phyloP scores from a whole-genome alignment of 768 basidiomycete species.

The Mycena sanguinolenta region DNA sequence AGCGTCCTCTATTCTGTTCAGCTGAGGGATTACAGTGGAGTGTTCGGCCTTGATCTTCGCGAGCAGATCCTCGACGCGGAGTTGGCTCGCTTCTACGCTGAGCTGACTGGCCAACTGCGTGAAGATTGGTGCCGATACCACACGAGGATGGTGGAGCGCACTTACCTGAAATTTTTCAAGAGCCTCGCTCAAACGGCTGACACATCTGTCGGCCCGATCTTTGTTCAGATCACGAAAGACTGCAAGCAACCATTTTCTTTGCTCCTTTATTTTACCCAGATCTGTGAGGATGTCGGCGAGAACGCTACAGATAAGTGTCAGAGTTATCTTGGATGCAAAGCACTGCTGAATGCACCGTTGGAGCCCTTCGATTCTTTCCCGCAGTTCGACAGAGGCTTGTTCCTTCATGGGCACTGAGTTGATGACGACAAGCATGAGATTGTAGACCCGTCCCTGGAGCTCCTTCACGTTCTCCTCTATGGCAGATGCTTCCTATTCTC shows the following conservation, averaged over 20 bases:
- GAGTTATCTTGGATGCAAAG: too few species aligned
- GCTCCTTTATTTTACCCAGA: neutral
- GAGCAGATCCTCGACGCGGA: too few species aligned
- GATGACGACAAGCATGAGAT: neutral
- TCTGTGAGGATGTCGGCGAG: neutral
- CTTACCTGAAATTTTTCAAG: neutral
- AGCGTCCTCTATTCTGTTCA: neutral
- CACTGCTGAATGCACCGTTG: neutral
- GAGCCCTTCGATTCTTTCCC: neutral
- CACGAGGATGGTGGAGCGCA: neutral
- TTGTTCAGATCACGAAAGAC: neutral
- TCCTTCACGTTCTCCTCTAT: neutral
- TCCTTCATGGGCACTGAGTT: neutral
- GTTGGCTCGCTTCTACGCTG: neutral
- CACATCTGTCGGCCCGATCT: neutral
- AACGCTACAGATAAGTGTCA: neutral
- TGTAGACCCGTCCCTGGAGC: neutral
- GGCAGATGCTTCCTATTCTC: neutral
- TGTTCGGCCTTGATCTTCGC: too few species aligned
- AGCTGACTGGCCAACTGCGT: neutral
- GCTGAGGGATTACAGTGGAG: too few species aligned
- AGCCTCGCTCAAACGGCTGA: neutral
- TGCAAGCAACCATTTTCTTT: neutral
- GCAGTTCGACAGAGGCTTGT: neutral
- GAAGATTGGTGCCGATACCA: neutral